A percentile compares a stretch with the other conserved stretches of the same genome.
Conservation (phyloP, 2,329 filamentous ascomycete genomes). For the Cercospora sojina region DNA sequence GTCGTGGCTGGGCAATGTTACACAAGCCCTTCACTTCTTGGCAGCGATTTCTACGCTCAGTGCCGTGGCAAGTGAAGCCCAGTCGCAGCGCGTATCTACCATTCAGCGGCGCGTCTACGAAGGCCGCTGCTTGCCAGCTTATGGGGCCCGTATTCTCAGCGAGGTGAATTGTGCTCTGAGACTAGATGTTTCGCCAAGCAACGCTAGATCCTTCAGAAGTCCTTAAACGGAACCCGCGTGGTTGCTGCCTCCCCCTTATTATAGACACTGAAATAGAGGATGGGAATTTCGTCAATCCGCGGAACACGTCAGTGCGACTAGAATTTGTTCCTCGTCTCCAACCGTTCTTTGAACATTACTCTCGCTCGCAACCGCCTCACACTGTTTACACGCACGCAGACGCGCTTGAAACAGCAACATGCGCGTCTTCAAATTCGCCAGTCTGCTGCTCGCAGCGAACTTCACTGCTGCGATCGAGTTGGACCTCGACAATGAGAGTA, state of each 20-base stretch:
- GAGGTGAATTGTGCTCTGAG: too few relatives aligned
- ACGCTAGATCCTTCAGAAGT: constrained; percentile 11
- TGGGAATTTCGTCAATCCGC: not conserved
- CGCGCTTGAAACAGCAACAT: constrained; percentile 7
- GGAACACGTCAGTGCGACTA: not conserved
- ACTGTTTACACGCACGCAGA: not conserved
- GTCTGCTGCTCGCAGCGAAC: constrained; percentile 14
- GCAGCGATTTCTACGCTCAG: not conserved
- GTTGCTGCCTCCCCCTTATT: not conserved
- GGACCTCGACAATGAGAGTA: constrained; percentile 19
- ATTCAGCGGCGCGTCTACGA: too few relatives aligned
- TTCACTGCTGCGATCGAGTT: constrained; percentile 19
- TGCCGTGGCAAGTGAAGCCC: not conserved
- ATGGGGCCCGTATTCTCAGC: too few relatives aligned
- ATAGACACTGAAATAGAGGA: not conserved
- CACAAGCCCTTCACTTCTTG: not conserved
- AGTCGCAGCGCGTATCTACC: not conserved
- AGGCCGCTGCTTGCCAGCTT: too few relatives aligned
- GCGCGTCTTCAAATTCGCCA: constrained; percentile 11
- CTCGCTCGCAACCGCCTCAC: not conserved
- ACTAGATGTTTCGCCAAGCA: constrained; percentile 1
- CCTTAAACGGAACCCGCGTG: not conserved
- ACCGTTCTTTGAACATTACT: not conserved
- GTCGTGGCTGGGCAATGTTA: not conserved
- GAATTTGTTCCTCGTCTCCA: not conserved